A percentile compares a stretch with the other conserved stretches of the same genome.
These are phyloP conservation scores for Neostapfia colusana DNA, from an alignment of 176 grass and related monocot genomes.

Conservation along the genomic window DNA sequence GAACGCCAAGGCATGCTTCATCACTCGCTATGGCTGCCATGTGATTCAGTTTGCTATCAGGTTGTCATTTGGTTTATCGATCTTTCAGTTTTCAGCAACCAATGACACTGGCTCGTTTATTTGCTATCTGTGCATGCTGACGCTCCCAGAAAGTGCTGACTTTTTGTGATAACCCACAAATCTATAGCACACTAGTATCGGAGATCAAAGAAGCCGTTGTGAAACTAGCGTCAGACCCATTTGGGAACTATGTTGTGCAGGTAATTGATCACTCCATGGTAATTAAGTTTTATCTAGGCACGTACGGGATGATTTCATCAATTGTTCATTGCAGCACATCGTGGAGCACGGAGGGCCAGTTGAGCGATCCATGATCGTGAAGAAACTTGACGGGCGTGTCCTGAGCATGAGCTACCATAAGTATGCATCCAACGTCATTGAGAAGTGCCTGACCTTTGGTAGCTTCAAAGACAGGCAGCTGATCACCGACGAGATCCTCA, in stretches of 20 bases:
- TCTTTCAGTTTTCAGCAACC: no score
- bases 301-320: background rate
- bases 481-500: slow-evolving; percentile 51
- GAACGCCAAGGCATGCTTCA: slow-evolving; percentile 35
- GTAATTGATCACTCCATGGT: background rate
- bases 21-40: slow-evolving; percentile 47
- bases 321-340: slow-evolving; percentile 34
- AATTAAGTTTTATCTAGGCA: no score
- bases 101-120: background rate
- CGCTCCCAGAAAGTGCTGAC: slow-evolving; percentile 48
- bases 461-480: slow-evolving; percentile 28
- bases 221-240: slow-evolving; percentile 41
- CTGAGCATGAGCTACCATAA: slow-evolving; percentile 54
- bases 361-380: slow-evolving; percentile 37
- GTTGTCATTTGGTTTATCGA: no score
- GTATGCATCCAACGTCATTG: slow-evolving; percentile 55
- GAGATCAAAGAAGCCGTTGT: slow-evolving; percentile 40
- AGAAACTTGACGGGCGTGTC: slow-evolving; percentile 32
- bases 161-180: slow-evolving; percentile 40
- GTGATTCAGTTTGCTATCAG: slow-evolving; percentile 66
- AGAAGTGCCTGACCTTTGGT: slow-evolving; percentile 50
- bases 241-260: no score
- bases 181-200: slow-evolving; percentile 22
- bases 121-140: no score
- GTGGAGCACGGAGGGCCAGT: slow-evolving; percentile 47